Evolutionary conservation across 2,329 filamentous ascomycete species (phyloP).

Genomic region (Penicillium digitatum): DNA sequence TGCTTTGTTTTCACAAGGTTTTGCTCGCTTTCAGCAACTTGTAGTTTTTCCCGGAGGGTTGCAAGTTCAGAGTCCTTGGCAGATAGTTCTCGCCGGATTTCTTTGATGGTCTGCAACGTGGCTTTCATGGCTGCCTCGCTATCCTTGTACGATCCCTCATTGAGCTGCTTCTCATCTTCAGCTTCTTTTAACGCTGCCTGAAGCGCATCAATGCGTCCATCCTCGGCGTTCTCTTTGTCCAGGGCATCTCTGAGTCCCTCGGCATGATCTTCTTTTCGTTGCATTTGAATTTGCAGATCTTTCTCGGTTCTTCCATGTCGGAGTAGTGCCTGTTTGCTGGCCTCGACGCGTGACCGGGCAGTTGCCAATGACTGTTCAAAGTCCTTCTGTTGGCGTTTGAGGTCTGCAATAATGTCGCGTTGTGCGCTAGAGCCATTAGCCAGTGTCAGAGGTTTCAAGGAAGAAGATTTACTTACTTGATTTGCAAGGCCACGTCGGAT

Average conservation of each 20-base stretch:
- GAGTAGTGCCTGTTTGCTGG: conserved; percentile 48
- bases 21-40: conserved; percentile 55
- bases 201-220: conserved; percentile 60
- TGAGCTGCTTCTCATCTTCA: conserved; percentile 45
- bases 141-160: conserved; percentile 49
- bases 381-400: conserved; percentile 54
- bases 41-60: conserved; percentile 44
- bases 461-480: conserved; percentile 44
- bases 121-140: conserved; percentile 43
- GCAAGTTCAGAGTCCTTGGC: conserved; percentile 35
- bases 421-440: conserved; percentile 37
- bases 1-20: conserved; percentile 49
- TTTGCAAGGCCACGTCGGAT: conserved; percentile 66
- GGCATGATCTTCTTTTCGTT: conserved; percentile 59
- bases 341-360: conserved; percentile 49
- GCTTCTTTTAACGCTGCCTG: conserved; percentile 57
- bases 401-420: conserved; percentile 48
- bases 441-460: background rate
- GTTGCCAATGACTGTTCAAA: conserved; percentile 50
- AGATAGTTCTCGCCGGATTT: conserved; percentile 34
- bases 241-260: conserved; percentile 65
- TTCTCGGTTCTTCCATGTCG: conserved; percentile 48
- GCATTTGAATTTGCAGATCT: conserved; percentile 54
- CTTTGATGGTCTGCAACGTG: conserved; percentile 40
- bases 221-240: conserved; percentile 57